Evolutionary conservation across 192 early-diverging fungal genomes (phyloP), one percentile per base, ranked within the genome.

Genomic region (Funneliformis mosseae): DNA sequence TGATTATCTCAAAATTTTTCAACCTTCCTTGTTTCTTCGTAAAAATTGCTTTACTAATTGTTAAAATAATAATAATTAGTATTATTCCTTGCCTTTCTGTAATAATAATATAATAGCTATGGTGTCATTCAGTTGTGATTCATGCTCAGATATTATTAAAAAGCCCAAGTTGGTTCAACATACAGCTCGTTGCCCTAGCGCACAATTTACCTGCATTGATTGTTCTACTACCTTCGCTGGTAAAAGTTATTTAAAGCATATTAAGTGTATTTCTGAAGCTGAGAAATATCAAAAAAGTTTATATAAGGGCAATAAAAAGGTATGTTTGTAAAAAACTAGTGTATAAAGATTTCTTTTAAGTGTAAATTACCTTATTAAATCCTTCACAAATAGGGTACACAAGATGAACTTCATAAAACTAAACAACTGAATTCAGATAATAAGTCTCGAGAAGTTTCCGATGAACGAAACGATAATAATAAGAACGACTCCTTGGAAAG

Each of bases 241-340:
- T 64, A 87, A 83, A 8, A 87, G 88, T 59, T 97, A 96, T 86
- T 87, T 92, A 46, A 81, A 88, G 28, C 97, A 99, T 84, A 96
- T 92, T 2, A 90, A 89, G 5, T 99, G 97, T 84, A 97, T 99
- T 23, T 91, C 91, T 14, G 97, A 99, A 81, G 94, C 92, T 0
- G 94, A 99, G 87, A 99, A 99, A 83, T 97, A 97, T 83, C 91
- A 97, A 81, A 93, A 93, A 79, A 81, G 88, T n/a, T 83, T 95
- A 41, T 95, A 94, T 84, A 92, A 94, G 83, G 90, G 88, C 62
- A 93, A 95, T 82, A 93, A 92, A 90, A 55, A 55, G 50, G 50
- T 55, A 55, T 55, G 33, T 3, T 3, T 33, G 33, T 50, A 21
- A 55, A 55, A 21, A 55, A 55, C 50, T 7, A 5, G 14, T 16